Evolutionary conservation across 345 rosid genomes (phyloP), one percentile per base, ranked within the genome.

Genomic region (Crucihimalaya himalaica): DNA sequence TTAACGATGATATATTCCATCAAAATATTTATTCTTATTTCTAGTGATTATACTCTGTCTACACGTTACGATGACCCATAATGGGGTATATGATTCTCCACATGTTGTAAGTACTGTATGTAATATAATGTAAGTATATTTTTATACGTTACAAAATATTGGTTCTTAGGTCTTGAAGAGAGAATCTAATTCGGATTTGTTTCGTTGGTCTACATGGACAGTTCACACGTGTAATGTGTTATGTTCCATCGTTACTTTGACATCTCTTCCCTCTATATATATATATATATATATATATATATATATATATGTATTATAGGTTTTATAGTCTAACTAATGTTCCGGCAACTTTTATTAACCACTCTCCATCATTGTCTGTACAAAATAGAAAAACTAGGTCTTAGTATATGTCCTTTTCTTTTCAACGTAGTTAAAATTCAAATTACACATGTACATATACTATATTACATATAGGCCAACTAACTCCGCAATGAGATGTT

Each of bases 51-150:
- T 63, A 53, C 63, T 42, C 70, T 72, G 70, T 62, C 63, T 63
- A 40, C 75, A 71, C 75, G 75, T 71, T 72, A 72, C 54, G 37
- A 19, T 72, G 56, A 63, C 54, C 54, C 70, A 72, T 72, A 52
- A 72, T 72, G 76, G 76, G 76, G 76, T 72, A 72, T 72, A 63
- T 72, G 76, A 72, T 72, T 72, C 76, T 72, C 62, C 55, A 72
- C 70, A 72, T 63, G 70, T 29, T 72, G 62, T 50, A 71, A 50
- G 60, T 72, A 63, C 34, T 69, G 51, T 52, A 40, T 71, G 5
- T 48, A 48, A 46, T 3, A 46, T 46, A 18, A 48, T 48, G 25
- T 48, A 48, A 48, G 50, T 70, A 42, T 40, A 2, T 63, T 63
- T 42, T 40, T 42, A 63, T 72, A 72, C 70, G 76, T 62, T 63